Base-by-base conservation (phyloP, 2,329 filamentous ascomycete genomes). In the Ophiostoma australiae region DNA sequence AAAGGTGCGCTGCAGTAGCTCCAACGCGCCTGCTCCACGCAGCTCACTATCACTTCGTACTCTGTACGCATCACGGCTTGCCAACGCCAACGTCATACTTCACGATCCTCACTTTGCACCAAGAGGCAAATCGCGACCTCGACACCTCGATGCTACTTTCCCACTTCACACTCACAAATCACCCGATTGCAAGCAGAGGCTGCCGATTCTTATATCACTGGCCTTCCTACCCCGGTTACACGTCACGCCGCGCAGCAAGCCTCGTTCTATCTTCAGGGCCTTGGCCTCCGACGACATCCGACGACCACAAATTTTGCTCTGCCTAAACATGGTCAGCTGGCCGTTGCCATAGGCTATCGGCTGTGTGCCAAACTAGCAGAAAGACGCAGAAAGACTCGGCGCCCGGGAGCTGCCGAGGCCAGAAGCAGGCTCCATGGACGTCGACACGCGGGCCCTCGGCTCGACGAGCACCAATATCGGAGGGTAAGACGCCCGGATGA, bases 401-500 rank as follows among this genome's bases (percentile, higher is more conserved):
- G 31, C 27, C 48, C 13, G 31, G 44, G 31, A 31, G 48, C 20
- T 52, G 48, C 20, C 67, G 27, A 35, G 27, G 31, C 67, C 4
- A 17, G 44, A 39, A 48, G 35, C 23, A n/a, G n/a, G 41, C 69
- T 39, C 27, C 67, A 70, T 72, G 66, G 69, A 67, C 44, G 31
- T 72, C 33, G 55, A 68, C 69, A 39, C 44, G 39, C 31, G 71
- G 33, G 66, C 69, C 20, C 10, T 70, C 13, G 65, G 58, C 55
- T 65, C 69, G 20, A 70, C 61, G n/a, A 69, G 69, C 31, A 52
- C 41, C 23, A 39, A 33, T n/a, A 70, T 72, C 68, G 69, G 71
- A 41, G 68, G 39, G 69, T 70, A 39, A 55, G 68, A 27, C 4
- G 15, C 8, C 20, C 5, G 4, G 35, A 41, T 13, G 35, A 23